Conservation (phyloP, 1,284 basidiomycete genomes). For the Puccinia horiana region DNA sequence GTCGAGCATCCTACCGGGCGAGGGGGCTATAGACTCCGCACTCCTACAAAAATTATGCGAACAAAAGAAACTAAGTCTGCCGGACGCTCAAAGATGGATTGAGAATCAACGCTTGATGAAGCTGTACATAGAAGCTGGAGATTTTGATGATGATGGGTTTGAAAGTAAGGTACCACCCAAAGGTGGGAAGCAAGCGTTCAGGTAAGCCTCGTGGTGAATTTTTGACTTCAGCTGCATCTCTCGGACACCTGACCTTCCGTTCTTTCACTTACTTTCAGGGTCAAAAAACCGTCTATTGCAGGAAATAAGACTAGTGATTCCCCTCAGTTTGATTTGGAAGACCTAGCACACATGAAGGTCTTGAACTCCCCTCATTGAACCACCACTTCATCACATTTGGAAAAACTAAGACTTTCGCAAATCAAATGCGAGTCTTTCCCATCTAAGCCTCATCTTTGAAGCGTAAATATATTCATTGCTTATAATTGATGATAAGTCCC, state of each 20-base stretch:
- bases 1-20: background rate
- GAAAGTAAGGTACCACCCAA: slow-evolving; percentile 49
- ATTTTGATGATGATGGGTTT: slow-evolving; percentile 50
- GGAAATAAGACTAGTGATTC: slow-evolving; percentile 16
- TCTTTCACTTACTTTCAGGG: background rate
- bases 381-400: background rate
- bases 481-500: too few relatives aligned
- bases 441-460: too few relatives aligned
- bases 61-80: slow-evolving; percentile 10
- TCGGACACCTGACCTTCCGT: background rate
- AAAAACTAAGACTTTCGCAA: too few relatives aligned
- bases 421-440: too few relatives aligned
- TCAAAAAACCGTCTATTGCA: slow-evolving; percentile 13
- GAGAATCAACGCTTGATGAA: slow-evolving; percentile 29
- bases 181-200: slow-evolving; percentile 48
- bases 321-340: slow-evolving; percentile 10
- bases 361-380: slow-evolving; percentile 15
- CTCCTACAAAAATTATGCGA: slow-evolving; percentile 5
- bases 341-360: background rate
- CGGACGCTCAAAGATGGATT: slow-evolving; percentile 17
- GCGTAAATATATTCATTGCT: too few relatives aligned
- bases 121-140: slow-evolving; percentile 42
- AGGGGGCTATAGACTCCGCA: background rate
- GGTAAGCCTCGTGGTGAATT: background rate
- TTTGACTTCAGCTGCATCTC: background rate